Conservation (phyloP, 2,329 filamentous ascomycete species). For the Helicocarpus griseus region DNA sequence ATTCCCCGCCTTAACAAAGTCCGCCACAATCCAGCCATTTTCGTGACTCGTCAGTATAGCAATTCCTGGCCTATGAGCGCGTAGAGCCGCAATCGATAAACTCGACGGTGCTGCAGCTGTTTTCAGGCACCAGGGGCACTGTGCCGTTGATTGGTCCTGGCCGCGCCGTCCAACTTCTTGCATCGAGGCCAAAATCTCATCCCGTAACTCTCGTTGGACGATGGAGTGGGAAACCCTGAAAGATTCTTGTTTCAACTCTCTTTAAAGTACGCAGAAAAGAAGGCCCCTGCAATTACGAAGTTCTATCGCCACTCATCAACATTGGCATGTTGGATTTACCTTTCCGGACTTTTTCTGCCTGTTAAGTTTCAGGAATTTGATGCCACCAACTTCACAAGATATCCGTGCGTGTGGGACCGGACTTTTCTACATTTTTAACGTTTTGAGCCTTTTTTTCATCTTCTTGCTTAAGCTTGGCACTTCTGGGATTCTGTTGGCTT, state of each 20-base stretch:
- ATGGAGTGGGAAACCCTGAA: not conserved
- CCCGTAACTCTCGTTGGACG: not conserved
- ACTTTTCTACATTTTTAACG: too few relatives aligned
- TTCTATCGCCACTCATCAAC: too few relatives aligned
- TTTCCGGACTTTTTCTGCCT: not conserved
- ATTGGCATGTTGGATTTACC: too few relatives aligned
- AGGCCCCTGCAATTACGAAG: too few relatives aligned
- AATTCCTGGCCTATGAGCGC: not conserved
- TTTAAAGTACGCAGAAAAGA: too few relatives aligned
- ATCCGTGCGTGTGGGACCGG: not conserved
- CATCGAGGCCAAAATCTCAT: not conserved
- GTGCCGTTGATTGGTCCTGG: not conserved
- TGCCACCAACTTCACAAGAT: too few relatives aligned
- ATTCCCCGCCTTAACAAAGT: too few relatives aligned
- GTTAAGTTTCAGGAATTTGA: not conserved
- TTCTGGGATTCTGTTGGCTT: not conserved
- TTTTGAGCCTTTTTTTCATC: too few relatives aligned
- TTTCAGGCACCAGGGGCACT: constrained; percentile 4
- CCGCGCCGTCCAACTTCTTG: not conserved
- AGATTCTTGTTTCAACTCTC: not conserved
- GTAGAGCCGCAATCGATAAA: not conserved
- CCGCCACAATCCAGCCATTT: too few relatives aligned
- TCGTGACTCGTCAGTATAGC: too few relatives aligned
- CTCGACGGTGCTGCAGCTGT: not conserved
- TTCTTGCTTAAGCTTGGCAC: too few relatives aligned